These are phyloP conservation scores for Hypoxylon sp. DNA, from an alignment of 2,329 filamentous ascomycete genomes.

Conservation along the genomic window DNA sequence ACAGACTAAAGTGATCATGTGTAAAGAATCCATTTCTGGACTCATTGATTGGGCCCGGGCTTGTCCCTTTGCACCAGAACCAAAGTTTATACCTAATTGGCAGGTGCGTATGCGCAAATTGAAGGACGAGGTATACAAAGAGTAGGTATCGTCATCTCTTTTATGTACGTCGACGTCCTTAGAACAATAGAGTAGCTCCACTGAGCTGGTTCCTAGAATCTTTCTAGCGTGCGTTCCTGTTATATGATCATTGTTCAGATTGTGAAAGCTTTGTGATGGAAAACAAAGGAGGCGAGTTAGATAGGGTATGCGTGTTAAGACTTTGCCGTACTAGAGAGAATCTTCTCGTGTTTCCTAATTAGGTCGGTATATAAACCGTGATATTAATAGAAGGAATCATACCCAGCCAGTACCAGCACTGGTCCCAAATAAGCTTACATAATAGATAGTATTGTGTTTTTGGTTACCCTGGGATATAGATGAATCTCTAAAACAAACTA, in stretches of 20 bases:
- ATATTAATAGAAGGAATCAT: too few relatives aligned
- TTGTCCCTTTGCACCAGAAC: not conserved
- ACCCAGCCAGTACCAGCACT: too few relatives aligned
- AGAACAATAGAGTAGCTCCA: not conserved
- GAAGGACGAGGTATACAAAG: not conserved
- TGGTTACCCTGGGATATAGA: not conserved
- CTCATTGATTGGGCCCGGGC: slow-evolving; percentile 16
- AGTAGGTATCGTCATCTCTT: not conserved
- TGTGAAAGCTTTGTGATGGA: not conserved
- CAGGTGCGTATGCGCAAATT: slow-evolving; percentile 23
- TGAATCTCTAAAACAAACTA: not conserved
- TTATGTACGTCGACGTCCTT: not conserved
- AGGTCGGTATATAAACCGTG: too few relatives aligned
- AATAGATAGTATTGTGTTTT: not conserved
- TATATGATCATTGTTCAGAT: not conserved
- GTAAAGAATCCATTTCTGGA: slow-evolving; percentile 22
- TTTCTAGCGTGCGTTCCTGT: not conserved
- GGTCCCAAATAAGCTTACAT: too few relatives aligned
- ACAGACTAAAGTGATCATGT: slow-evolving; percentile 12
- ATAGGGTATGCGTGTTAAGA: not conserved
- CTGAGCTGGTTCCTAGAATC: too few relatives aligned
- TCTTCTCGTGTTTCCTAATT: not conserved
- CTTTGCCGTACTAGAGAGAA: not conserved
- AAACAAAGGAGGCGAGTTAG: not conserved
- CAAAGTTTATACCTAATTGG: slow-evolving; percentile 20